Evolutionary conservation across 306 rosid species (phyloP), one percentile per base, ranked within the genome.

Genomic region (Lagenaria siceraria): DNA sequence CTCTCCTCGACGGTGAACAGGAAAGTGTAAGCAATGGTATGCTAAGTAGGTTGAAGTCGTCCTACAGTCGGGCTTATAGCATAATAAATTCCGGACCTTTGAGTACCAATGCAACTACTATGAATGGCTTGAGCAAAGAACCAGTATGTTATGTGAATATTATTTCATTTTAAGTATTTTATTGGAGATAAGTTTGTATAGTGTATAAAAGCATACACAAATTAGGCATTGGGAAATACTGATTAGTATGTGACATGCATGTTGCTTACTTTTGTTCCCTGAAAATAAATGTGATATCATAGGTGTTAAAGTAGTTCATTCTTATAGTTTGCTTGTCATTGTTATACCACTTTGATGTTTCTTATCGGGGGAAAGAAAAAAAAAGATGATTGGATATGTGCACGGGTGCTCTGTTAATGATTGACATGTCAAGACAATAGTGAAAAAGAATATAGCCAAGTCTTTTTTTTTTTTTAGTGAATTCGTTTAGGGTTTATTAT

Each of bases 41-140:
- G 62, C 81, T 86, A 77, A 79, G 80, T 78, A 88, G 85, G 84
- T 79, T 90, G 83, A 87, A 71, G 81, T 84, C 96, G 76, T 81
- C 87, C 65, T 83, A 84, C 72, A 85, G 77, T 72, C 85, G 80
- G 77, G 85, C 79, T 69, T 65, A 79, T 85, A 89, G 90, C 24
- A 49, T 87, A 81, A 89, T 76, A 75, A 82, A 56, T 73, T 80
- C 81, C 73, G 79, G 78, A 63, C 81, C 75, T 68, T 31, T 79
- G 69, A 69, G 58, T 64, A 56, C 68, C 27, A 79, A 84, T 76
- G 90, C 81, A 85, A 52, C 59, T 83, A 54, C 85, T 54, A 74
- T 59, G 62, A 82, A 70, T 78, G 72, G 55, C 79, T 85, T 81
- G 14, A 80, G 75, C 69, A 80, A 71, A 63, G 91, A 87, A 81